These are phyloP conservation scores for Phytophthora ohioensis DNA, from an alignment of 352 stramenopile genomes.

Conservation along the genomic window DNA sequence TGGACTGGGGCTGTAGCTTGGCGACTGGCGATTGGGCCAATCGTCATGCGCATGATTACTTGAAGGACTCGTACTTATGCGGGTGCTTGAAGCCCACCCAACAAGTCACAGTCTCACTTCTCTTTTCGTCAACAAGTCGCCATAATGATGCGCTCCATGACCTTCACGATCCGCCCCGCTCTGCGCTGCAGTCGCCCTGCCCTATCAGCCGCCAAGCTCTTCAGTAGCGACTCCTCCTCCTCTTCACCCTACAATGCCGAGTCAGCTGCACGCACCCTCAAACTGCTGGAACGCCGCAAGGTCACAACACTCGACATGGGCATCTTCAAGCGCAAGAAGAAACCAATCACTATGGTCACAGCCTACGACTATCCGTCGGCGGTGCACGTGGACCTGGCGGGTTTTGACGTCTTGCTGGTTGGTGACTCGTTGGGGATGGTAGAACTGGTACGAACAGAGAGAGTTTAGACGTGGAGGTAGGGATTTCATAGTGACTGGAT, in stretches of 20 bases:
- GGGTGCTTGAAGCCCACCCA: slow-evolving; percentile 3
- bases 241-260: slow-evolving; percentile 54
- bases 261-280: slow-evolving; percentile 72
- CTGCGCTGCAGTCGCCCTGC: slow-evolving; percentile 4
- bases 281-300: slow-evolving; percentile 87
- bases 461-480: background rate
- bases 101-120: slow-evolving; percentile 4
- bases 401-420: slow-evolving; percentile 98
- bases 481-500: background rate
- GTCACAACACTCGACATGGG: slow-evolving; percentile 85
- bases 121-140: slow-evolving; percentile 13
- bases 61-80: slow-evolving; percentile 15
- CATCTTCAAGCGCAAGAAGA: slow-evolving; percentile 93
- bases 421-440: slow-evolving; percentile 99
- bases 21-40: background rate
- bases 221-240: slow-evolving; percentile 28
- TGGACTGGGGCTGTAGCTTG: too few relatives aligned
- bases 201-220: slow-evolving; percentile 2
- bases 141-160: slow-evolving; percentile 24
- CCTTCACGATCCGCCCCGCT: slow-evolving; percentile 10
- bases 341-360: slow-evolving; percentile 99
- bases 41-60: slow-evolving; percentile 17
- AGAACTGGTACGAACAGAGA: slow-evolving; percentile 89
- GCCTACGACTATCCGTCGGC: slow-evolving; percentile 98
- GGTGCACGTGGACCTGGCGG: slow-evolving; percentile 97